A percentile compares a stretch with the other conserved stretches of the same genome.
phyloP scores from a whole-genome alignment of 805 yeast species.

The Wickerhamiella parazyma region DNA sequence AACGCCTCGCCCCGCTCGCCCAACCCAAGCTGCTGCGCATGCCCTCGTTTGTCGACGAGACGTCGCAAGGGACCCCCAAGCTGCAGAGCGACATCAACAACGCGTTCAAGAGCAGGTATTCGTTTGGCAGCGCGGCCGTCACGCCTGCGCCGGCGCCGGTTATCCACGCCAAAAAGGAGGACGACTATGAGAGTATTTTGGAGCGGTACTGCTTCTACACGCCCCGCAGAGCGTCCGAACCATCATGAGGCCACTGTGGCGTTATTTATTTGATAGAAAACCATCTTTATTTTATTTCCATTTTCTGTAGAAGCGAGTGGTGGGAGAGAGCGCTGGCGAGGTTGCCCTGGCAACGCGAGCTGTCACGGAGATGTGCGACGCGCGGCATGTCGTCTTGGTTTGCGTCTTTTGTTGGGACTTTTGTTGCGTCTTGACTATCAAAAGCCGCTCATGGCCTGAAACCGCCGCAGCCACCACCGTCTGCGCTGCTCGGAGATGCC shows the following conservation, averaged over 20 bases:
- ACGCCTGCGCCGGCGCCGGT: slow-evolving; percentile 8
- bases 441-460: not conserved
- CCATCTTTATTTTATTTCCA: not conserved
- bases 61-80: slow-evolving; percentile 6
- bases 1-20: not conserved
- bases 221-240: slow-evolving; percentile 9
- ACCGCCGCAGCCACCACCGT: not conserved
- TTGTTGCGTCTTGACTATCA: no score
- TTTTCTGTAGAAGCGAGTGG: no score
- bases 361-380: no score
- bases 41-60: slow-evolving; percentile 3
- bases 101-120: slow-evolving; percentile 21
- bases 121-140: slow-evolving; percentile 22
- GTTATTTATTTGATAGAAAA: not conserved
- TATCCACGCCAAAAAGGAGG: not conserved
- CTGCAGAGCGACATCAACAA: not conserved
- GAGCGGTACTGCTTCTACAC: slow-evolving; percentile 30
- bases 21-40: not conserved
- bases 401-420: no score
- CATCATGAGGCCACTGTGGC: not conserved
- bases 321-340: no score
- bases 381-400: no score
- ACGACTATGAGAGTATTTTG: slow-evolving; percentile 28
- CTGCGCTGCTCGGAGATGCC: not conserved
- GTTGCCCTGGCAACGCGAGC: no score